phyloP scores from a whole-genome alignment of 2,329 filamentous ascomycete species.

The Alternaria gaisen region DNA sequence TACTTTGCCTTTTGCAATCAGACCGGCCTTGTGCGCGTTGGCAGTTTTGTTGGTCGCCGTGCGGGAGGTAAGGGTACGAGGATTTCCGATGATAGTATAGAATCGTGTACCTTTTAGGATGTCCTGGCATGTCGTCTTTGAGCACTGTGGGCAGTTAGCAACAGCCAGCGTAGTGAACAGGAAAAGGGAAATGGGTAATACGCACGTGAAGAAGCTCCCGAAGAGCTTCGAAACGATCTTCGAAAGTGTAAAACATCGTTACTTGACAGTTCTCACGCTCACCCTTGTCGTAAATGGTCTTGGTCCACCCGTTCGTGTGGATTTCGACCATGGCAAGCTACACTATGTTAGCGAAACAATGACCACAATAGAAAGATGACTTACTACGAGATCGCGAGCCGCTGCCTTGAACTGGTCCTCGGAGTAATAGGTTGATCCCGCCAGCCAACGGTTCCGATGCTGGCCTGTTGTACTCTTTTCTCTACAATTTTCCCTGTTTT shows the following conservation, averaged over 20 bases:
- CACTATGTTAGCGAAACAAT: background rate
- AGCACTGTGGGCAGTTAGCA: conserved; percentile 6
- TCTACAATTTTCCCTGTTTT: conserved; percentile 10
- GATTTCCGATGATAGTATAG: conserved; percentile 15
- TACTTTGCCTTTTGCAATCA: background rate
- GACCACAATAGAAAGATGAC: background rate
- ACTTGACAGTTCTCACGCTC: conserved; percentile 13
- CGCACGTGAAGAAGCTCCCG: conserved; percentile 13
- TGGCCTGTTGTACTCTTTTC: background rate
- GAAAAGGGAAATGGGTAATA: background rate
- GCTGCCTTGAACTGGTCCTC: background rate
- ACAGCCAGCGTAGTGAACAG: background rate
- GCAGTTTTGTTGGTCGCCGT: conserved; percentile 17
- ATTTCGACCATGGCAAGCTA: conserved; percentile 11
- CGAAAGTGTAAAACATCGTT: conserved; percentile 20
- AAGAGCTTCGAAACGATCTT: conserved; percentile 17
- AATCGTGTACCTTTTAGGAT: conserved; percentile 23
- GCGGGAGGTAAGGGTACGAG: conserved; percentile 5
- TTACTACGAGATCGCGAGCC: conserved; percentile 14
- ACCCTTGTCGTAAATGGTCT: conserved; percentile 10
- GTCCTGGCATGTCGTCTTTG: conserved; percentile 19
- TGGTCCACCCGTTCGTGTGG: conserved; percentile 20
- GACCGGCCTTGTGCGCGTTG: conserved; percentile 7
- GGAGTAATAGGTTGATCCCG: conserved; percentile 6
- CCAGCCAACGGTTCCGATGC: conserved; percentile 16